phyloP scores from a whole-genome alignment of 495 filamentous ascomycete genomes.

The Podospora comata region DNA sequence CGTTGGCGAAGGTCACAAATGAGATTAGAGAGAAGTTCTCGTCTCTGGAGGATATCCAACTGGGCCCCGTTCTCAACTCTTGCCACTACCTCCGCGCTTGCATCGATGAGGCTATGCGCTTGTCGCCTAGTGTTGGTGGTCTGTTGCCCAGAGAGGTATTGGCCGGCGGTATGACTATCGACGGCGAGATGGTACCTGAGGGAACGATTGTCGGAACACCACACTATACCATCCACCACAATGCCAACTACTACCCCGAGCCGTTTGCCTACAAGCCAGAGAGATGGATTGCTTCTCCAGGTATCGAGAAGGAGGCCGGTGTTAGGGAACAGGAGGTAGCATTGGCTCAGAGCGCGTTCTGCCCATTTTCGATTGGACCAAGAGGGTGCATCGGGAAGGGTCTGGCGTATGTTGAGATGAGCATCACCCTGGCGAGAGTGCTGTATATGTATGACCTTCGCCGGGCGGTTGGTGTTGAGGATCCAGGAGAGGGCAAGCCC shows the following conservation, averaged over 20 bases:
- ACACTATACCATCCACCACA: slow-evolving; percentile 56
- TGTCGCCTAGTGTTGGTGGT: slow-evolving; percentile 63
- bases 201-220: slow-evolving; percentile 54
- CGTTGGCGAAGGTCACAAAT: slow-evolving; percentile 46
- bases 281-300: slow-evolving; percentile 48
- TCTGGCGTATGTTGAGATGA: slow-evolving; percentile 55
- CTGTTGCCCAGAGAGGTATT: slow-evolving; percentile 61
- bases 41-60: slow-evolving; percentile 51
- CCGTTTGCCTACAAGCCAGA: slow-evolving; percentile 53
- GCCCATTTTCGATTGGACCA: slow-evolving; percentile 56
- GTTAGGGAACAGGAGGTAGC: slow-evolving; percentile 35
- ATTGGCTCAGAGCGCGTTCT: slow-evolving; percentile 51
- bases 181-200: slow-evolving; percentile 51
- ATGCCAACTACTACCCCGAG: slow-evolving; percentile 50
- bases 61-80: slow-evolving; percentile 50
- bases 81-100: slow-evolving; percentile 57
- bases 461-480: slow-evolving; percentile 37
- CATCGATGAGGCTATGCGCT: slow-evolving; percentile 70
- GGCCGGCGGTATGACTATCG: slow-evolving; percentile 56
- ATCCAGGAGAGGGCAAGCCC: slow-evolving; percentile 39
- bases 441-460: slow-evolving; percentile 51
- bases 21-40: slow-evolving; percentile 52
- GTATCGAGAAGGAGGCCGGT: slow-evolving; percentile 17
- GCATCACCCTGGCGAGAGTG: slow-evolving; percentile 45
- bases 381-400: slow-evolving; percentile 59